Conservation (phyloP, 1,139 yeast genomes). For the Blastobotrys proliferans region DNA sequence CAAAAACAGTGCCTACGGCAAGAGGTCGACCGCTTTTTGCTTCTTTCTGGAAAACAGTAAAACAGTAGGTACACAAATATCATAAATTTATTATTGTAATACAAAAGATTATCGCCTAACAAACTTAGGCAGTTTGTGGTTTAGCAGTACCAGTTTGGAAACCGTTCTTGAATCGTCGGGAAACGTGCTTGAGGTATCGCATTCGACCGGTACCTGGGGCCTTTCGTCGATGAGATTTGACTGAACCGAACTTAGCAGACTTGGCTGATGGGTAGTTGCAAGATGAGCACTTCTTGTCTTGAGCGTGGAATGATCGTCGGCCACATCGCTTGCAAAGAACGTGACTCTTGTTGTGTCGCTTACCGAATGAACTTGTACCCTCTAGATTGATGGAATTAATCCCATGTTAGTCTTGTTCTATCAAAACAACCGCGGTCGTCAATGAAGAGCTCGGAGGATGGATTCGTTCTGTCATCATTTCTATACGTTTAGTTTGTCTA, state of each 20-base stretch:
- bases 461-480: neutral
- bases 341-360: slow-evolving; percentile 99
- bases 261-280: slow-evolving; percentile 99
- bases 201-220: slow-evolving; percentile 99
- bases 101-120: neutral
- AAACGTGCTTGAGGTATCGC: slow-evolving; percentile 94
- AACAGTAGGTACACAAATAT: neutral
- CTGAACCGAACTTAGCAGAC: slow-evolving; percentile 68
- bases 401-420: no score
- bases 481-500: neutral
- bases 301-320: slow-evolving; percentile 97
- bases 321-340: slow-evolving; percentile 99
- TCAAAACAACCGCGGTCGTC: no score
- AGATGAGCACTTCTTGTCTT: slow-evolving; percentile 97
- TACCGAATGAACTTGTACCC: slow-evolving; percentile 99
- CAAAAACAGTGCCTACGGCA: no score
- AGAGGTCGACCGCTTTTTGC: no score
- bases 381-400: slow-evolving; percentile 43
- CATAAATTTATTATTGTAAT: neutral
- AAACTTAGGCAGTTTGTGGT: slow-evolving; percentile 39
- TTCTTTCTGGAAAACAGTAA: no score
- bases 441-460: no score
- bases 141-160: slow-evolving; percentile 88
- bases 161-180: slow-evolving; percentile 98
- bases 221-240: slow-evolving; percentile 99